Conservation (phyloP, 306 rosid genomes). For the Vicia villosa region DNA sequence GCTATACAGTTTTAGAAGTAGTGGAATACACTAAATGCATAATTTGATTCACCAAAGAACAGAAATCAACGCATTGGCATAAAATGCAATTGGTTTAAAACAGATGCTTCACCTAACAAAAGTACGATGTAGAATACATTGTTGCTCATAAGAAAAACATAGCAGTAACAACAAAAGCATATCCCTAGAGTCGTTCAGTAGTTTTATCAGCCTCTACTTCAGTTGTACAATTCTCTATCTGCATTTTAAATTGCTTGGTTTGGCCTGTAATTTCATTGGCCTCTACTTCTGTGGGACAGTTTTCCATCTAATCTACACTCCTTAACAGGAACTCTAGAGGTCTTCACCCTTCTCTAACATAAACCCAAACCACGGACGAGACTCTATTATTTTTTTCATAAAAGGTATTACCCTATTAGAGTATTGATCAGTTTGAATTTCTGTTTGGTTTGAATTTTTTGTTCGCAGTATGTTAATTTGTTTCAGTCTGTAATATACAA, state of each 20-base stretch:
- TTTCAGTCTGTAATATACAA: too few species aligned
- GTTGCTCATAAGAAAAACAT: neutral
- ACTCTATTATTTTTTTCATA: neutral
- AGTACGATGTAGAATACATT: neutral
- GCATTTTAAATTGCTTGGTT: neutral
- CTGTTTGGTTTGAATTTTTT: too few species aligned
- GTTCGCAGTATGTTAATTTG: too few species aligned
- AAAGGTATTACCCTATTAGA: neutral
- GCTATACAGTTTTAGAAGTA: neutral
- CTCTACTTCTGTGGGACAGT: conserved; percentile 2
- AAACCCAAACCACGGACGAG: neutral
- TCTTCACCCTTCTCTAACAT: neutral
- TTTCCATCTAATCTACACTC: conserved; percentile 2
- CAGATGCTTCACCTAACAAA: neutral
- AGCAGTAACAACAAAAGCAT: neutral
- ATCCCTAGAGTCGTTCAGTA: neutral
- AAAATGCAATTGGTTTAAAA: conserved; percentile 3
- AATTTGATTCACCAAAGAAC: neutral
- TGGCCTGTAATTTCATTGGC: neutral
- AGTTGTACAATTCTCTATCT: neutral
- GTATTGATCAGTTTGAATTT: too few species aligned
- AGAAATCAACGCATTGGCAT: neutral
- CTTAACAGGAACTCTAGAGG: neutral
- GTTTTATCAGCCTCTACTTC: neutral
- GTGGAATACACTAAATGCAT: neutral